phyloP scores from a whole-genome alignment of 768 basidiomycete genomes.

The Cubamyces lactineus region DNA sequence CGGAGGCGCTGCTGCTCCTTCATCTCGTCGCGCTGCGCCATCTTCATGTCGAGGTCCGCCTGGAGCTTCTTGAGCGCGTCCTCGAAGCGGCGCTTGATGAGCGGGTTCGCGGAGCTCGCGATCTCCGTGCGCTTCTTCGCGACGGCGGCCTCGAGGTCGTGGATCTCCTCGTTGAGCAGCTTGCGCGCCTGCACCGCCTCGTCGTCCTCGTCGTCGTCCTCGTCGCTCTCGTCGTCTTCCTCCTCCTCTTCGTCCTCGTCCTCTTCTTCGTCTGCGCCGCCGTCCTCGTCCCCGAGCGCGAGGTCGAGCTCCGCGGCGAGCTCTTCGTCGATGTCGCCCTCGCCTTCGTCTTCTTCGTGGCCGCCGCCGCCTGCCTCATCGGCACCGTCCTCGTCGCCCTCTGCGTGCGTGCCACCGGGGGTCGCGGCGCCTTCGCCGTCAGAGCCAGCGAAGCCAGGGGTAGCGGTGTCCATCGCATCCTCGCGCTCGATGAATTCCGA shows the following conservation, averaged over 20 bases:
- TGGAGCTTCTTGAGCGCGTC: conserved; percentile 88
- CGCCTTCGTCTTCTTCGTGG: conserved; percentile 58
- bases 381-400: conserved; percentile 51
- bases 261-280: conserved; percentile 64
- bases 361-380: conserved; percentile 54
- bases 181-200: conserved; percentile 72
- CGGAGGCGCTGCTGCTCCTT: conserved; percentile 72
- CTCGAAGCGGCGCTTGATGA: conserved; percentile 94
- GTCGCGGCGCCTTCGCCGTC: conserved; percentile 68
- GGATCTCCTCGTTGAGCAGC: conserved; percentile 85
- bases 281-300: conserved; percentile 70
- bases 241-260: conserved; percentile 70
- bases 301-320: conserved; percentile 86
- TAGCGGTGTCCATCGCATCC: conserved; percentile 60
- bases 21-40: conserved; percentile 76
- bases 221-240: conserved; percentile 55
- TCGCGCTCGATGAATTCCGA: conserved; percentile 83
- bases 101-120: conserved; percentile 79
- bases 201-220: conserved; percentile 83
- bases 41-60: conserved; percentile 84
- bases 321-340: conserved; percentile 87
- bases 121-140: conserved; percentile 85
- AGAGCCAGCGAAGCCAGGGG: conserved; percentile 68
- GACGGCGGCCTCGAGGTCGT: conserved; percentile 86
- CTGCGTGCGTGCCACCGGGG: conserved; percentile 57